Evolutionary conservation across 2,329 filamentous ascomycete genomes (phyloP).

Genomic region (Cercospora zeae-maydis): DNA sequence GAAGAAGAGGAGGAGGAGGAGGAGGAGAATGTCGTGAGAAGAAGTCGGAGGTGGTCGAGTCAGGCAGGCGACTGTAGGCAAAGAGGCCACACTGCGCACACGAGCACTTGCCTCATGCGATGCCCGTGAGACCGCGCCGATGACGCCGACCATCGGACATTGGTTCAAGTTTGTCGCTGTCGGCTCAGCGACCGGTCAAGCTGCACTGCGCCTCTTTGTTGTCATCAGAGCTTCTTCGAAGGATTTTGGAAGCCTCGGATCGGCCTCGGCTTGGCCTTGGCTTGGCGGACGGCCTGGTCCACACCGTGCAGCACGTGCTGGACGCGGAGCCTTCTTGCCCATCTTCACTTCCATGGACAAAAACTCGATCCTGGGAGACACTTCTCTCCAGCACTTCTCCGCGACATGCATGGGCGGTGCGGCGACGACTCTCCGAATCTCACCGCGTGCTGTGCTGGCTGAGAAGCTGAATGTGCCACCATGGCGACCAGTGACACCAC

Average conservation of each 20-base stretch:
- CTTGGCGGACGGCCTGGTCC: background rate
- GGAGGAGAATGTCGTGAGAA: background rate
- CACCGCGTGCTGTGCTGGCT: background rate
- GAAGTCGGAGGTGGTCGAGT: background rate
- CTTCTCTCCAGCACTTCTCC: background rate
- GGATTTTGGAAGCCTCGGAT: slow-evolving; percentile 3
- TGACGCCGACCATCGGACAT: too few species aligned
- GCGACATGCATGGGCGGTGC: background rate
- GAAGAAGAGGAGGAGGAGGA: background rate
- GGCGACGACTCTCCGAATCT: background rate
- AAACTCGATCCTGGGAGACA: background rate
- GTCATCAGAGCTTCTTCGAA: background rate
- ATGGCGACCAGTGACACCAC: slow-evolving; percentile 1
- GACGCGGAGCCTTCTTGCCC: background rate
- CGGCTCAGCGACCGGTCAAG: slow-evolving; percentile 6
- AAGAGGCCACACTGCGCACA: background rate
- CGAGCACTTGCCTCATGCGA: background rate
- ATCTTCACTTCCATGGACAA: background rate
- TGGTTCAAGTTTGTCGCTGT: too few species aligned
- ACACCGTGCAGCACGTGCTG: background rate
- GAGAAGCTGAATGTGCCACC: background rate
- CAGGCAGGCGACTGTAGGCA: too few species aligned
- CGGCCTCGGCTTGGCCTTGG: background rate
- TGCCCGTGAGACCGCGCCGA: too few species aligned
- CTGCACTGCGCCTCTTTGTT: slow-evolving; percentile 5